phyloP scores from a whole-genome alignment of 768 basidiomycete genomes.

The Suillus fuscotomentosus region DNA sequence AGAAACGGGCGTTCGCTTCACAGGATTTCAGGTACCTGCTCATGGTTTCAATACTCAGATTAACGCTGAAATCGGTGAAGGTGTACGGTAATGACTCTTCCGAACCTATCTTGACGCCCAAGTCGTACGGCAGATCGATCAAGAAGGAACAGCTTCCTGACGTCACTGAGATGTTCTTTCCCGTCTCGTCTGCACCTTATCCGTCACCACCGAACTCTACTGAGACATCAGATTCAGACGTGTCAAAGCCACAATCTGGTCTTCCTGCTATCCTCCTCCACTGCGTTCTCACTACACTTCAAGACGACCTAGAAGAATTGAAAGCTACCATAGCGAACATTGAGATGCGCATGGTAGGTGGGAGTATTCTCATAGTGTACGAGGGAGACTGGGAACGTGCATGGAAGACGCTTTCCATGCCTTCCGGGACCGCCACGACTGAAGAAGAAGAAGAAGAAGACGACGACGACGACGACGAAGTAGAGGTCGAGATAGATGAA shows the following conservation, averaged over 20 bases:
- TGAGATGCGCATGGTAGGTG: conserved; percentile 81
- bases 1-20: conserved; percentile 77
- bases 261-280: conserved; percentile 55
- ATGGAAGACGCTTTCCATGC: conserved; percentile 33
- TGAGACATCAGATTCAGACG: conserved; percentile 7
- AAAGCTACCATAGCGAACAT: conserved; percentile 45
- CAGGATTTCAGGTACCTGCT: conserved; percentile 78
- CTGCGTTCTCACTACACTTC: conserved; percentile 55
- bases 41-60: background rate
- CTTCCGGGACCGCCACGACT: background rate
- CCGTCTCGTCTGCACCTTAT: conserved; percentile 34
- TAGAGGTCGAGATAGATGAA: conserved; percentile 35
- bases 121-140: conserved; percentile 77
- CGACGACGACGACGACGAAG: conserved; percentile 37
- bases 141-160: conserved; percentile 64
- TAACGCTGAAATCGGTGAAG: conserved; percentile 34
- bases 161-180: conserved; percentile 83
- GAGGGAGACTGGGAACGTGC: conserved; percentile 55
- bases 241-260: conserved; percentile 35
- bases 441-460: conserved; percentile 36
- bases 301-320: conserved; percentile 52
- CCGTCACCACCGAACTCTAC: background rate
- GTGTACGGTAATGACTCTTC: conserved; percentile 65
- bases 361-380: conserved; percentile 80
- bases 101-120: conserved; percentile 62